Conservation (phyloP, 495 filamentous ascomycete species). For the Rhypophila decipiens region DNA sequence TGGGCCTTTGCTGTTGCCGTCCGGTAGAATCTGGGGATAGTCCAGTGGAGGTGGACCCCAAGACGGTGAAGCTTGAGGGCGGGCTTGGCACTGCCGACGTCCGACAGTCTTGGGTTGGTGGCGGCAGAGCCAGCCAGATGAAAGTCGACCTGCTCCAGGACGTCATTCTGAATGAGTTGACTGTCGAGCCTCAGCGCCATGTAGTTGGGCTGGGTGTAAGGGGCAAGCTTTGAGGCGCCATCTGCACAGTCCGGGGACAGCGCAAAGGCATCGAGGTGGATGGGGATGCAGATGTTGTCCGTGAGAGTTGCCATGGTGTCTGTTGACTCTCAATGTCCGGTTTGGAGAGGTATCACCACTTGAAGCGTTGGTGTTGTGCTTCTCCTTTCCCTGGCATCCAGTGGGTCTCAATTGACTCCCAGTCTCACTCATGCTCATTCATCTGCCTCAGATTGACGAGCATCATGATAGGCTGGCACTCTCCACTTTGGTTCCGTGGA, state of each 20-base stretch:
- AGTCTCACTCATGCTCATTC: no score
- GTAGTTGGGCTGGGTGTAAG: neutral
- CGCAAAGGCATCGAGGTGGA: neutral
- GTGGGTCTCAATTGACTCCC: no score
- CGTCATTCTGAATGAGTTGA: neutral
- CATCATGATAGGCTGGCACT: no score
- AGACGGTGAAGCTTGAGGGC: neutral
- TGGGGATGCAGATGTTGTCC: neutral
- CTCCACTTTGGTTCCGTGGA: no score
- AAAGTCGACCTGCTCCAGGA: neutral
- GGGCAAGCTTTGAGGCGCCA: neutral
- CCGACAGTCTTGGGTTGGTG: neutral
- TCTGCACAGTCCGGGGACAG: neutral
- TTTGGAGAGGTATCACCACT: no score
- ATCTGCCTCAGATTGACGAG: no score
- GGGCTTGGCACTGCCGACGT: neutral
- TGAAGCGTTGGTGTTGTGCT: no score
- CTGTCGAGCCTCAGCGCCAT: neutral
- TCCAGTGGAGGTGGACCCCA: neutral
- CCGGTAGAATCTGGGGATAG: neutral
- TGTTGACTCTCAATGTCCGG: no score
- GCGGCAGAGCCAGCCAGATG: neutral
- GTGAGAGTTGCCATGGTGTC: neutral
- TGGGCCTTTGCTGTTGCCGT: neutral
- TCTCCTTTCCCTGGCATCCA: no score